Conservation (phyloP, 768 basidiomycete genomes). For the Clathrus columnatus region DNA sequence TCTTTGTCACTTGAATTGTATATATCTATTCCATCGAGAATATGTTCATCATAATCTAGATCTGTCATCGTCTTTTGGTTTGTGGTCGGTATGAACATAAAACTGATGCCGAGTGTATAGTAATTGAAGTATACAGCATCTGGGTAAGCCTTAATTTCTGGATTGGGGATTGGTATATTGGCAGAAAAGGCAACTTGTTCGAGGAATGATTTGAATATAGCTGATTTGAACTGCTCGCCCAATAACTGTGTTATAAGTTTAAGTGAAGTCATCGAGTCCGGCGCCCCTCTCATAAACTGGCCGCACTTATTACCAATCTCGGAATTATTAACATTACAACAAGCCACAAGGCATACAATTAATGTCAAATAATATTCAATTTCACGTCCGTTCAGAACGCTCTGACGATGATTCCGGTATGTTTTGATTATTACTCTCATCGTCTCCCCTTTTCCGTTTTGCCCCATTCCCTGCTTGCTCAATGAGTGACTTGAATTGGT, state of each 20-base stretch:
- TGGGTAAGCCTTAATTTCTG: slow-evolving; percentile 70
- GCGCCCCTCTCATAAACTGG: too few relatives aligned
- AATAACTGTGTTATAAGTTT: background rate
- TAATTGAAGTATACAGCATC: slow-evolving; percentile 88
- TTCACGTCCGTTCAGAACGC: too few relatives aligned
- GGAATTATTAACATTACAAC: too few relatives aligned
- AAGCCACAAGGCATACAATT: too few relatives aligned
- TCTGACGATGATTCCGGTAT: too few relatives aligned
- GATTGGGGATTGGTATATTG: slow-evolving; percentile 19
- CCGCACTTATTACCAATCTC: too few relatives aligned
- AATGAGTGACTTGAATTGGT: slow-evolving; percentile 7
- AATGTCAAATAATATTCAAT: too few relatives aligned
- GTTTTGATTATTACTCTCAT: background rate
- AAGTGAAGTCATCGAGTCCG: background rate
- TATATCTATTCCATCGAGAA: slow-evolving; percentile 69
- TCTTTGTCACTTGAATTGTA: slow-evolving; percentile 51
- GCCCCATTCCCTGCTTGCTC: background rate
- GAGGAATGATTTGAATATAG: background rate
- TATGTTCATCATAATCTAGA: slow-evolving; percentile 36
- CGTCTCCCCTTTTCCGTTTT: background rate
- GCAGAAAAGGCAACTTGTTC: background rate
- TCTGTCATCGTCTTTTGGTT: slow-evolving; percentile 46
- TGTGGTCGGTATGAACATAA: slow-evolving; percentile 60
- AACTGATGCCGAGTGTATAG: slow-evolving; percentile 65
- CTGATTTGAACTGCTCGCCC: background rate